Conservation (phyloP, 2,329 filamentous ascomycete genomes). For the Cytospora leucostoma region DNA sequence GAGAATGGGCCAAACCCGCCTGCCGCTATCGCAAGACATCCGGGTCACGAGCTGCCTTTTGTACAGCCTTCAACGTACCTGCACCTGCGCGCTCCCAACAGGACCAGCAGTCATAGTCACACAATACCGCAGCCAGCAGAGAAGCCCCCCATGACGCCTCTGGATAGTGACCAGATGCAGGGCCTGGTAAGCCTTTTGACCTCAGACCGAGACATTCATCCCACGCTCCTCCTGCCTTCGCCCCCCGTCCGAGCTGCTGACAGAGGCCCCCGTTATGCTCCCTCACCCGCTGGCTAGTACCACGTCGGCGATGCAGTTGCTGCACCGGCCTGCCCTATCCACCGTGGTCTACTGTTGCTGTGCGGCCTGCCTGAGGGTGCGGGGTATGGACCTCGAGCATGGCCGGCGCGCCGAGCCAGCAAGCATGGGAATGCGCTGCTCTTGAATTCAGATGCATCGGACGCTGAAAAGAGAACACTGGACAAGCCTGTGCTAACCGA, state of each 20-base stretch:
- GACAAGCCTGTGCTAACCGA: constrained; percentile 17
- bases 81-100: constrained; percentile 26
- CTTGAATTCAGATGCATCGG: background rate
- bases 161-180: constrained; percentile 77
- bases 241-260: constrained; percentile 11
- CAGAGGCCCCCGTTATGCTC: constrained; percentile 5
- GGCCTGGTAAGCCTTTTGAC: constrained; percentile 63
- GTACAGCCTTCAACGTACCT: constrained; percentile 64
- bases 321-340: constrained; percentile 11
- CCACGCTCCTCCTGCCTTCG: constrained; percentile 17
- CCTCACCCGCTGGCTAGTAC: constrained; percentile 22
- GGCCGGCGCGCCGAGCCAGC: constrained; percentile 7
- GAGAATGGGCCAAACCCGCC: constrained; percentile 30
- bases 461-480: background rate
- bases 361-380: constrained; percentile 24
- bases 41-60: constrained; percentile 55
- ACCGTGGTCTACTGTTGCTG: constrained; percentile 13
- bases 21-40: constrained; percentile 32
- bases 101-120: constrained; percentile 37
- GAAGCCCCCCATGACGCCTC: constrained; percentile 50
- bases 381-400: constrained; percentile 25
- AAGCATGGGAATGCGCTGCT: background rate
- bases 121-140: constrained; percentile 40
- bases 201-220: constrained; percentile 26
- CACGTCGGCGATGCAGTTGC: constrained; percentile 23